Percentiles rank a stretch among this genome's conserved stretches.
Evolutionary conservation across 2,329 filamentous ascomycete species (phyloP).

Genomic region (Calonectria multiphialidica): DNA sequence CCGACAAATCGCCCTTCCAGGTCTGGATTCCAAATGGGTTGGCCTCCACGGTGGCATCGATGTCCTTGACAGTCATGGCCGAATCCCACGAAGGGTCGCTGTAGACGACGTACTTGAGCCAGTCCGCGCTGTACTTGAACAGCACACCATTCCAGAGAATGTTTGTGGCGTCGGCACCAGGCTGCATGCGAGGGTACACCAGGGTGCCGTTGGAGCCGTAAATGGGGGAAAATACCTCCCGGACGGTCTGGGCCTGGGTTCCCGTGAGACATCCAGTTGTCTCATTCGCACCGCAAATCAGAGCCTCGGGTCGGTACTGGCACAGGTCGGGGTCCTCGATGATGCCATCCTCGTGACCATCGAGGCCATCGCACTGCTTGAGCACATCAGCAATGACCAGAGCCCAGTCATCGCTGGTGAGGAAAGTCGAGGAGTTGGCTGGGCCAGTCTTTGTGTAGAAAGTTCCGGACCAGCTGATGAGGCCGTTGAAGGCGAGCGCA

Average conservation of each 20-base stretch:
- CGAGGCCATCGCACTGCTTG: constrained; percentile 61
- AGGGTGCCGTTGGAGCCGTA: constrained; percentile 50
- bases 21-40: constrained; percentile 43
- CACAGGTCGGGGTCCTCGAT: constrained; percentile 60
- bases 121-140: constrained; percentile 7
- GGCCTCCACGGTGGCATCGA: constrained; percentile 35
- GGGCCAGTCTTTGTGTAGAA: constrained; percentile 1
- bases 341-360: constrained; percentile 62
- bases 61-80: constrained; percentile 51
- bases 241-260: constrained; percentile 16
- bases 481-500: constrained; percentile 59
- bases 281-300: constrained; percentile 59
- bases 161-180: constrained; percentile 51
- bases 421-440: constrained; percentile 24
- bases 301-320: constrained; percentile 53
- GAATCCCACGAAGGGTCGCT: constrained; percentile 23
- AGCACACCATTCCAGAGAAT: constrained; percentile 51
- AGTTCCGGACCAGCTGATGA: constrained; percentile 50
- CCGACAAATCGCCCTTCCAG: constrained; percentile 52
- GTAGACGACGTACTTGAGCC: constrained; percentile 26
- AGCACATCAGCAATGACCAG: constrained; percentile 57
- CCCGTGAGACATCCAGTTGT: constrained; percentile 16
- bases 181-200: constrained; percentile 18
- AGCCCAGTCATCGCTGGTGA: constrained; percentile 50
- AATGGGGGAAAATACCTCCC: not conserved